Conservation (phyloP, 2,329 filamentous ascomycete species). For the Penicillium concentricum region DNA sequence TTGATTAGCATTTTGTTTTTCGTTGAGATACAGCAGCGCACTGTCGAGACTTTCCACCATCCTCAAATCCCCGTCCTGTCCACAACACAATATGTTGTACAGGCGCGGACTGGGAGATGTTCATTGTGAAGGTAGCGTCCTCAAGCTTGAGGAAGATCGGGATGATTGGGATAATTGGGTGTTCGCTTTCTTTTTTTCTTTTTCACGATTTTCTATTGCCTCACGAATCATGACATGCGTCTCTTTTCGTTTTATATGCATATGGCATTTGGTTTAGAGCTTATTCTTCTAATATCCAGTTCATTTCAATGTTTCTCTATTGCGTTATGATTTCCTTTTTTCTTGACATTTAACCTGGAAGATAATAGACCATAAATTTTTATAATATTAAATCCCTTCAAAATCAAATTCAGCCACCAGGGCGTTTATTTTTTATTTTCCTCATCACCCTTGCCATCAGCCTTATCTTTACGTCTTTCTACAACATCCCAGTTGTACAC, state of each 20-base stretch:
- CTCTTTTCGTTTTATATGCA: constrained; percentile 1
- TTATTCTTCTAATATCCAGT: constrained; percentile 3
- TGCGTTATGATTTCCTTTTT: background rate
- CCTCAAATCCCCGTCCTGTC: background rate
- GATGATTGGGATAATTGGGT: background rate
- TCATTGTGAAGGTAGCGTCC: background rate
- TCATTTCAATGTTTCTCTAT: background rate
- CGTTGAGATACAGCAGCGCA: background rate
- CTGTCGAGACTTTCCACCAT: background rate
- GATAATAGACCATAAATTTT: constrained; percentile 5
- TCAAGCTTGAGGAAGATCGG: background rate
- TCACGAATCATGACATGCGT: constrained; percentile 10
- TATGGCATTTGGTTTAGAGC: background rate
- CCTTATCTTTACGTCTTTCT: constrained; percentile 88
- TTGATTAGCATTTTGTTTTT: background rate
- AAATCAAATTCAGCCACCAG: constrained; percentile 2
- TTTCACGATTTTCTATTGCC: background rate
- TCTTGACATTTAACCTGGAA: background rate
- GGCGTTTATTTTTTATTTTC: constrained; percentile 40
- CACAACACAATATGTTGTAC: background rate
- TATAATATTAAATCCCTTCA: constrained; percentile 6
- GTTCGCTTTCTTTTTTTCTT: background rate
- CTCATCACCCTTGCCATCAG: constrained; percentile 51
- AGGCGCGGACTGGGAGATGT: background rate
- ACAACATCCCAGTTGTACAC: constrained; percentile 99